These are phyloP conservation scores for Syzygium oleosum DNA, from an alignment of 345 rosid genomes.

Conservation along the genomic window DNA sequence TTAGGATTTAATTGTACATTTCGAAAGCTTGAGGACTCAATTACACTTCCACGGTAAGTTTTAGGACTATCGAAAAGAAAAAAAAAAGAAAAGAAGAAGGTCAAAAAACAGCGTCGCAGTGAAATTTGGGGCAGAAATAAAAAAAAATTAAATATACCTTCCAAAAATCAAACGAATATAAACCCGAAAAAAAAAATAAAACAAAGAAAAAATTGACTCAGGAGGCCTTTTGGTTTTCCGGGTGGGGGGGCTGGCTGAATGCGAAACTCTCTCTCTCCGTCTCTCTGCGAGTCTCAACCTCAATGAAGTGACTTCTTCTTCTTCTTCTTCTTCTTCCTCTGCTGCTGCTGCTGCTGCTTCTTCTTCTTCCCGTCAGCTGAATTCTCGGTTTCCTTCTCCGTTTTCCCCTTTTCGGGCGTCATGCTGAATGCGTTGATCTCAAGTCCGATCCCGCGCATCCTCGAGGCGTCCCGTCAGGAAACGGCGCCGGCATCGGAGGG, in stretches of 20 bases:
- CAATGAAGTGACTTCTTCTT: constrained; percentile 28
- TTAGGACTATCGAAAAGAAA: no score
- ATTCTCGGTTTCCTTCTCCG: background rate
- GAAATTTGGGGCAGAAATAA: background rate
- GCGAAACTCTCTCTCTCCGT: background rate
- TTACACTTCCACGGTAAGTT: no score
- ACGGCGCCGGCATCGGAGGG: constrained; percentile 8
- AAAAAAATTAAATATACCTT: background rate
- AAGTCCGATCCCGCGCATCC: background rate
- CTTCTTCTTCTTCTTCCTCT: background rate
- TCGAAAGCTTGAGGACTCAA: no score
- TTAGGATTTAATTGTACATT: no score
- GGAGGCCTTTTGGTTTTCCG: background rate
- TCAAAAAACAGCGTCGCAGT: background rate
- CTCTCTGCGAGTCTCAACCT: constrained; percentile 9
- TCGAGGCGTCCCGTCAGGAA: background rate
- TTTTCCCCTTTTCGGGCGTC: background rate
- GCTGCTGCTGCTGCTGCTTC: background rate
- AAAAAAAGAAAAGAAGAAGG: background rate
- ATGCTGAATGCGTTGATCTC: background rate
- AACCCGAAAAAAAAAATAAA: background rate
- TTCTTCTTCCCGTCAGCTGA: background rate
- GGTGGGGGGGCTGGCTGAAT: background rate
- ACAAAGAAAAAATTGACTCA: background rate
- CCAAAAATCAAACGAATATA: background rate